phyloP scores from a whole-genome alignment of 352 stramenopile genomes.

The Nothophytophthora sp. region DNA sequence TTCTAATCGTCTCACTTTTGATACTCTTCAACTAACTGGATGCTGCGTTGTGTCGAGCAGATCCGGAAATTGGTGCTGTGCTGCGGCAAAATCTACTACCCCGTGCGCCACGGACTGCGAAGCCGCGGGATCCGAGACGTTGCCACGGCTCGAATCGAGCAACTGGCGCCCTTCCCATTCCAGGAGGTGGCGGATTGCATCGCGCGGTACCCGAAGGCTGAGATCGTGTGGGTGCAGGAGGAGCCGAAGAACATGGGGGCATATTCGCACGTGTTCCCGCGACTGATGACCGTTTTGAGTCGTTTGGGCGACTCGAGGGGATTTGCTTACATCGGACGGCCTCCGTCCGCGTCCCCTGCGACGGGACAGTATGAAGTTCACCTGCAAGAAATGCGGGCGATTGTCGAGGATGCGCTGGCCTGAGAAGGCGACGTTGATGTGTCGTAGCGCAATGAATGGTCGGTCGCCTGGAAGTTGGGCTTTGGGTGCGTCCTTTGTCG shows the following conservation, averaged over 20 bases:
- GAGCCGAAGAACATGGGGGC: slow-evolving; percentile 99
- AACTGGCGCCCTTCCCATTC: slow-evolving; percentile 97
- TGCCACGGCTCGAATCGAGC: slow-evolving; percentile 75
- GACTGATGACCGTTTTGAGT: slow-evolving; percentile 94
- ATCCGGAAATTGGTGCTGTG: slow-evolving; percentile 81
- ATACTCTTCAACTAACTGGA: slow-evolving; percentile 7
- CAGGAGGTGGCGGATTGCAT: slow-evolving; percentile 92
- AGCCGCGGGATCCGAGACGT: slow-evolving; percentile 60
- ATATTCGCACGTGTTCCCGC: slow-evolving; percentile 92
- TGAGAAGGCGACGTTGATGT: slow-evolving; percentile 24
- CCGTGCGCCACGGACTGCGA: slow-evolving; percentile 60
- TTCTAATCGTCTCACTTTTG: not conserved
- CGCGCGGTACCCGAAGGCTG: slow-evolving; percentile 93
- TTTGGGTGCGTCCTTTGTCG: too few relatives aligned
- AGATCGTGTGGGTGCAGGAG: slow-evolving; percentile 98
- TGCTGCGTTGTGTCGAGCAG: slow-evolving; percentile 26
- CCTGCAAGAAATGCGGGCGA: slow-evolving; percentile 92
- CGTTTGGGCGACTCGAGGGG: slow-evolving; percentile 62
- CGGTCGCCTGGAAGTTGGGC: too few relatives aligned
- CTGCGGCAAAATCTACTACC: slow-evolving; percentile 88
- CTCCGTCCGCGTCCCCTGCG: slow-evolving; percentile 94
- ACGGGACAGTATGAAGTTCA: slow-evolving; percentile 96
- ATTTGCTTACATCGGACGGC: slow-evolving; percentile 93
- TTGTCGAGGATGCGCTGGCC: slow-evolving; percentile 87
- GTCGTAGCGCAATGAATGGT: too few relatives aligned